Base-by-base conservation (phyloP, 1,284 basidiomycete genomes). In the Leccinum solheimii region DNA sequence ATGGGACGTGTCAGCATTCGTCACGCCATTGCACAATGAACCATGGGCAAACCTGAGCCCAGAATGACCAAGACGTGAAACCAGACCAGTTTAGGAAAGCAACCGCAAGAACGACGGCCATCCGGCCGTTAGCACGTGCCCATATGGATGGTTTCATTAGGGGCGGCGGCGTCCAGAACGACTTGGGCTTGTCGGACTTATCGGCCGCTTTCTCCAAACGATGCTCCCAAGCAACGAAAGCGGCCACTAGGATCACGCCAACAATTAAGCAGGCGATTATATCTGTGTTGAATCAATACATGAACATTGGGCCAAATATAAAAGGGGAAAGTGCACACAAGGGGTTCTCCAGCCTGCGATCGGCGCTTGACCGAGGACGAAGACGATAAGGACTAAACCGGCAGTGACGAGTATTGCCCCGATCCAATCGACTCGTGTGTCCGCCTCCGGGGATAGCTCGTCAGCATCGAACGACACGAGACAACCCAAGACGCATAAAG, bases 391-490 rank as follows among this genome's bases (percentile, higher is more conserved):
- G 0, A 92, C 86, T 13, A 96, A 78, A 0, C 91, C 94, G 0
- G 80, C 72, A 0, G 92, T 94, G 52, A 93, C 81, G 34, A 95
- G 75, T 19, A 85, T 77, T 0, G 90, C 90, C 5, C 95, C 94
- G 21, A 92, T 69, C 91, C 92, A 95, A 70, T 97, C 94, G 0
- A 97, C 80, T 0, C 90, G 80, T 26, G 76, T 77, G 66, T 92
- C 88, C 0, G 27, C 50, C 61, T 84, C 83, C 5, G 71, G 66
- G 0, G 81, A 81, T 1, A 78, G 77, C 4, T 70, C 21, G 65
- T 87, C 86, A 0, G 74, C 61, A 45, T 89, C 86, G 40, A 94
- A 82, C 5, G 80, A 79, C 14, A 85, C 61, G 0, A 81, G 66
- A 0, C 82, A 90, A 0, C 80, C 76, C 0, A 85, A 40, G 1